Base-by-base conservation (phyloP, 768 basidiomycete species). In the Pilatotrama ljubarskyi region DNA sequence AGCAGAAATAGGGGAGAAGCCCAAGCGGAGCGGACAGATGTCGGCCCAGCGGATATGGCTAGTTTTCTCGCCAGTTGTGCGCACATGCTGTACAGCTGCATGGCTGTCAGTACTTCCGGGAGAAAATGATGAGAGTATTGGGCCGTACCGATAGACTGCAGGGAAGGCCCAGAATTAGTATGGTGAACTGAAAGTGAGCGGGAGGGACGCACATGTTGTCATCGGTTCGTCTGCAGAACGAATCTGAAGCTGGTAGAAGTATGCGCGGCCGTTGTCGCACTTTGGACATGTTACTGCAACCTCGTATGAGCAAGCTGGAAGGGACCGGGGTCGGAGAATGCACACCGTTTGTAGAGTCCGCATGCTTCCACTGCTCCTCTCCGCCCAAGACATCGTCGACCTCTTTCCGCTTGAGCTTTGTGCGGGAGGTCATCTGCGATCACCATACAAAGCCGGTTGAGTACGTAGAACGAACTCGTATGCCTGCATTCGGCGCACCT, bases 311-410 rank as follows among this genome's bases (percentile, higher is more conserved):
- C 29, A 51, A 38, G 29, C 17, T 22, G 20, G 3, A 55, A 18
- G 18, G 17, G 25, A 11, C 6, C 11, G 11, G 15, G 40, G 2
- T 8, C 8, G 17, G 10, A 18, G 26, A 18, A 37, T 18, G 40
- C 80, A 51, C 42, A 92, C 94, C 87, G 66, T 85, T 81, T 0
- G 90, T 94, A 48, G 87, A 85, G 73, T 96, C 95, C 2, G 95
- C 95, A 72, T 97, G 91, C 56, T 88, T 89, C 93, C 95, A 97
- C 75, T 86, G 87, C 60, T 93, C 92, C 37, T 92, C 93, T 3
- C 93, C 95, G 51, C 96, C 97, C 25, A 98, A 78, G 6, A 99
- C 95, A 68, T 98, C 97, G 71, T 99, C 97, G 13, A 94, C 89
- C 66, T 88, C 83, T 69, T 98, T 98, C n/a, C 91, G 82, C 65